phyloP scores from a whole-genome alignment of 1,284 basidiomycete species.

The Paramarasmius palmivorus region DNA sequence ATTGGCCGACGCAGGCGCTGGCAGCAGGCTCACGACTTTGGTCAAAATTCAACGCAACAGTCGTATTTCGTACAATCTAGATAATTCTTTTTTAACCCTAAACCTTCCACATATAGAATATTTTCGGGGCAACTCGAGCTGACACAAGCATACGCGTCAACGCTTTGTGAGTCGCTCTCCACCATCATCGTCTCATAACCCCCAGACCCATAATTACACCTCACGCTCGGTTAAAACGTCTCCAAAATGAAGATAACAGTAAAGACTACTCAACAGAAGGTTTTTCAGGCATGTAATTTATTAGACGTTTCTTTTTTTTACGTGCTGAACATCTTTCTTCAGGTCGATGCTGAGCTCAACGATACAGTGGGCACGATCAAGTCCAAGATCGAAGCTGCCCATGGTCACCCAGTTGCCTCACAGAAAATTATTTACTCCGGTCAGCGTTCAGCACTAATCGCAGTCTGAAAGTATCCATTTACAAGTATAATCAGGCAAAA shows the following conservation, averaged over 20 bases:
- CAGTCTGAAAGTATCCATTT: background rate
- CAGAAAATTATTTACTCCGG: constrained; percentile 98
- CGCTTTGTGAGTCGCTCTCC: too few species aligned
- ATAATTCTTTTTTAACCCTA: too few species aligned
- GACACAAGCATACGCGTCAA: too few species aligned
- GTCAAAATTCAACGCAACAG: too few species aligned
- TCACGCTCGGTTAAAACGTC: constrained; percentile 33
- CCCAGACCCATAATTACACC: constrained; percentile 7
- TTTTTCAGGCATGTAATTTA: constrained; percentile 57
- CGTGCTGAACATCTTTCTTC: constrained; percentile 1
- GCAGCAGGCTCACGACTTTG: too few species aligned
- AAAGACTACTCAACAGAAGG: constrained; percentile 92
- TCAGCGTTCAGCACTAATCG: constrained; percentile 30
- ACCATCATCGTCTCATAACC: too few species aligned
- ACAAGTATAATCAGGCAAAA: constrained; percentile 69
- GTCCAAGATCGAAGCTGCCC: constrained; percentile 77
- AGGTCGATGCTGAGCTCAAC: constrained; percentile 81
- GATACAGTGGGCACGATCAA: constrained; percentile 86
- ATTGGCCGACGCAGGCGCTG: too few species aligned
- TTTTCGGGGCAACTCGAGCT: too few species aligned
- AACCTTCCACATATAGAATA: too few species aligned
- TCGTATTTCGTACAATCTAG: too few species aligned
- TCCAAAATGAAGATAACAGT: constrained; percentile 96
- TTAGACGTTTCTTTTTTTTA: background rate
- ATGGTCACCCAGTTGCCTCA: constrained; percentile 70